Conservation (phyloP, 179 eudicot species). For the Camellia oleifera region DNA sequence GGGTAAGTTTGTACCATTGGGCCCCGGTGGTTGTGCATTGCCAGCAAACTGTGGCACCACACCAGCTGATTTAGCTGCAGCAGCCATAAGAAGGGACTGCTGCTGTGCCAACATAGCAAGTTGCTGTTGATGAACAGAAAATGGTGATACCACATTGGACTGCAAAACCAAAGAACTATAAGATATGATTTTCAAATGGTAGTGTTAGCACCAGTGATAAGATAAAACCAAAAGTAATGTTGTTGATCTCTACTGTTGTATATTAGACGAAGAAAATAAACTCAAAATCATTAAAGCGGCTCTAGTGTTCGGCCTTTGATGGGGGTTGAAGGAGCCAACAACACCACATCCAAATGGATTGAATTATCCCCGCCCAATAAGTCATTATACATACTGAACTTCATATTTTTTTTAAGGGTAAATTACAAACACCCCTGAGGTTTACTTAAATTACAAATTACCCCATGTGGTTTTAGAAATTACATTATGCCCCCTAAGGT, state of each 20-base stretch:
- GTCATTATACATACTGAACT: background rate
- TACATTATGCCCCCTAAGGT: too few relatives aligned
- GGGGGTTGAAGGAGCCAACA: background rate
- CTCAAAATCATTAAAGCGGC: background rate
- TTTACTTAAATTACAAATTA: too few relatives aligned
- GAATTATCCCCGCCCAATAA: too few relatives aligned
- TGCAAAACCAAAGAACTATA: conserved; percentile 29
- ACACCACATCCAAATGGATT: background rate
- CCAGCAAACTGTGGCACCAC: conserved; percentile 44
- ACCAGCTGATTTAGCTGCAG: conserved; percentile 70
- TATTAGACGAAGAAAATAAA: background rate
- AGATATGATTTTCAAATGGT: background rate
- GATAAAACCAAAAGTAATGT: background rate
- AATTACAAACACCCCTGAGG: too few relatives aligned
- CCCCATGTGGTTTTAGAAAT: too few relatives aligned
- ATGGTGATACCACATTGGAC: conserved; percentile 85
- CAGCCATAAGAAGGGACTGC: conserved; percentile 84
- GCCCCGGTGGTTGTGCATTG: conserved; percentile 47
- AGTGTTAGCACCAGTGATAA: background rate
- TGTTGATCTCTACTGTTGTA: too few relatives aligned
- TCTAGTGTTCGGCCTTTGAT: too few relatives aligned
- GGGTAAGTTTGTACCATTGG: conserved; percentile 51
- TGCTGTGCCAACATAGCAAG: conserved; percentile 88
- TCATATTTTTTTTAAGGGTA: too few relatives aligned
- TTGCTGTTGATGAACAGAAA: conserved; percentile 80